phyloP scores from a whole-genome alignment of 2,329 filamentous ascomycete species.

The Sporothrix globosa region DNA sequence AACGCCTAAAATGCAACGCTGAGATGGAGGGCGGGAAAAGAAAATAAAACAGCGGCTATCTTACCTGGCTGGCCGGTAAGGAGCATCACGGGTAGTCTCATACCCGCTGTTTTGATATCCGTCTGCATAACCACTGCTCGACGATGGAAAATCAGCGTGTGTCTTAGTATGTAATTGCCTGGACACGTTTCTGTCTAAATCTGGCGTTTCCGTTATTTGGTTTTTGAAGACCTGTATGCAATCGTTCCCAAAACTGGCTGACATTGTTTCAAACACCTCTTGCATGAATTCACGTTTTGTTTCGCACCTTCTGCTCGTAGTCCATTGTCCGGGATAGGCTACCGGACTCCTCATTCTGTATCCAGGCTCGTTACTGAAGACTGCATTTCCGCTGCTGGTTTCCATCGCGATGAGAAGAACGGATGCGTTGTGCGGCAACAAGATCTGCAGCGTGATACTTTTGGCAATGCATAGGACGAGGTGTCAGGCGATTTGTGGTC shows the following conservation, averaged over 20 bases:
- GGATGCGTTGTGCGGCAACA: not conserved
- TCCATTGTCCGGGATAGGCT: slow-evolving; percentile 32
- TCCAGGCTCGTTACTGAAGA: slow-evolving; percentile 23
- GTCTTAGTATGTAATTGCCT: slow-evolving; percentile 1
- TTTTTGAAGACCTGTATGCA: not conserved
- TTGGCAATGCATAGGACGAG: slow-evolving; percentile 14
- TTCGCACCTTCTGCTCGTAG: slow-evolving; percentile 35
- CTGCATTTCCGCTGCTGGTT: slow-evolving; percentile 22
- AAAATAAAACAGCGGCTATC: slow-evolving; percentile 26
- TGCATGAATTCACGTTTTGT: not conserved
- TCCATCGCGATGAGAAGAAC: slow-evolving; percentile 23
- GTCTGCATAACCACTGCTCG: slow-evolving; percentile 44
- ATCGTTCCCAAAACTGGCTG: not conserved
- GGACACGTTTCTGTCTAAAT: no score
- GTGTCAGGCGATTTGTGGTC: not conserved
- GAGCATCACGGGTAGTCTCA: slow-evolving; percentile 42
- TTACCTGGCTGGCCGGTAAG: slow-evolving; percentile 43
- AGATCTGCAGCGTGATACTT: not conserved
- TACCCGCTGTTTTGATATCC: slow-evolving; percentile 41
- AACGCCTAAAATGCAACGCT: not conserved
- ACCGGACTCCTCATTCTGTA: slow-evolving; percentile 29
- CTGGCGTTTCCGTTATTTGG: not conserved
- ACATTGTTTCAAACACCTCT: not conserved
- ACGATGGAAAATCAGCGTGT: slow-evolving; percentile 22
- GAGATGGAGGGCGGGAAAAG: not conserved